Base-by-base conservation (phyloP, 495 filamentous ascomycete genomes). In the Sporormia fimetaria region DNA sequence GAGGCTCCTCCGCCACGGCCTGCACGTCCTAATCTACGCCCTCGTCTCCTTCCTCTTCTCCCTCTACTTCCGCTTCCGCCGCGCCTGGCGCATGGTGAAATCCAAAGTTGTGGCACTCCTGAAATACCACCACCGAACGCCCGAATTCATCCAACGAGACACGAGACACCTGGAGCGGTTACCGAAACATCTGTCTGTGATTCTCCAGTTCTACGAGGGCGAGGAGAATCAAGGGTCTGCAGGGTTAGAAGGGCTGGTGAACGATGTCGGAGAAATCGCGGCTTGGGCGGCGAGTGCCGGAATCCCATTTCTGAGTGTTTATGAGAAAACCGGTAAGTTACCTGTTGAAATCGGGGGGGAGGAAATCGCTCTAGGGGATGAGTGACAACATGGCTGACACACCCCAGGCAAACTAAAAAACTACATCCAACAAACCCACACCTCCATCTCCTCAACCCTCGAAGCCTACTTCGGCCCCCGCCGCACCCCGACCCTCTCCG, bases 41-140 rank as follows among this genome's bases (percentile, higher is more conserved):
- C 39, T 83, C 26, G 73, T 92, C 36, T 84, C 95, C 52, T 65
- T 77, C 33, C 55, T 94, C 56, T 95, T 94, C 65, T 82, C 80
- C 1, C 66, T 95, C 50, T 87, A 90, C 54, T 73, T 94, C 33
- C 83, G 84, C 22, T 60, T 87, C 31, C 73, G 87, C 24, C 76
- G 80, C 54, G 73, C 75, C 24, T 92, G 83, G 56, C 82, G 87
- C 61, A 75, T 75, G 17, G 67, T 90, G 24, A 62, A 75, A 32
- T 76, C 87, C 56, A 77, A 78, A 20, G 61, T 87, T 38, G 69
- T 86, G 48, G 78, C 85, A 8, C 67, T 96, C 44, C 68, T 87
- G 17, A 82, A 86, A 54, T 83, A 99, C 63, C 92, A 96, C 60
- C 87, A 96, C 61, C 78, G 82, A 30, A 88, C 87, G 1, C 90